Base-by-base conservation (phyloP, 306 rosid species). In the Sphenostylis stenocarpa region DNA sequence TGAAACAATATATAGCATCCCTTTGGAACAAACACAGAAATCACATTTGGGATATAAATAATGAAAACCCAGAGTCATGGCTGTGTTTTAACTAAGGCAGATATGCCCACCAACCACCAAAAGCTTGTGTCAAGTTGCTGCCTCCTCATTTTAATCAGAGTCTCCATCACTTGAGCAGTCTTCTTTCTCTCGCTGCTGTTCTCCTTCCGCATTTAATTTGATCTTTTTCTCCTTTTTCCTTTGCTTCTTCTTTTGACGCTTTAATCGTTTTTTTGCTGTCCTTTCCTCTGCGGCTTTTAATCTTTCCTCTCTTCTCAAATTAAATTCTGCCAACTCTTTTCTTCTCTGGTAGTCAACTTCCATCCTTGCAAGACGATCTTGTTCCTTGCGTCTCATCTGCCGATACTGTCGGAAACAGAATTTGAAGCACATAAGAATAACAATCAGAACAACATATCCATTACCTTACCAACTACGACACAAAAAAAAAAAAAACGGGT, bases 321-420 rank as follows among this genome's bases (percentile, higher is more conserved):
- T 77, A 83, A 88, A 95, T 80, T 92, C 97, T 0, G 94, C 94
- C 64, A 56, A 9, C 84, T 89, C 97, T 70, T 95, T 95, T 83
- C 96, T 88, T 80, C 61, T 83, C 73, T 89, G 92, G 79, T 90
- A 92, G 84, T 95, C 97, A 6, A 66, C 88, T 15, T 95, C 98
- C 98, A 95, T 90, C 85, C 98, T 90, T 51, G 97, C 83, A 72
- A 95, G 88, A 75, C 97, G 87, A 65, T 95, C 97, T 84, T 95
- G 98, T 85, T 95, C 98, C 86, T 83, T 95, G 70, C 97, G 92
- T 83, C 98, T 88, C 97, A 85, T 95, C 68, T 95, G 98, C 49
- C 97, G 91, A 84, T 95, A 95, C 98, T 88, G 87, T 82, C 53
- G 77, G 24, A 58, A 80, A 80, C 76, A 57, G 20, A 67, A 78